Evolutionary conservation across 2,329 filamentous ascomycete species (phyloP).

Genomic region (Trichoderma breve): DNA sequence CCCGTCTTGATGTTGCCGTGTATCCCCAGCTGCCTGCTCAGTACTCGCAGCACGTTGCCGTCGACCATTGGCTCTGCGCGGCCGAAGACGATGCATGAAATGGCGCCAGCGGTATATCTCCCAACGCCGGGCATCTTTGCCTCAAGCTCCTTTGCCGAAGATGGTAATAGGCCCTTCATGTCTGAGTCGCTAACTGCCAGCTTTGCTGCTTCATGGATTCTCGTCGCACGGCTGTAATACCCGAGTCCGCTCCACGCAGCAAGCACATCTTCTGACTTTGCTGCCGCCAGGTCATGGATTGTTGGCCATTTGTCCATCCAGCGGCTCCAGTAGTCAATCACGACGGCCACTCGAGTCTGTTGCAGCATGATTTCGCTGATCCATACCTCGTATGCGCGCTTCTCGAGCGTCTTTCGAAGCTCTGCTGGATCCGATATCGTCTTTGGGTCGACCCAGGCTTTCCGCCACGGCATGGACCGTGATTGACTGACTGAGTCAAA

Average conservation of each 20-base stretch:
- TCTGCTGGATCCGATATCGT: constrained; percentile 29
- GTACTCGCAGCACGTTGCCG: constrained; percentile 60
- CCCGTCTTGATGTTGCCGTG: constrained; percentile 57
- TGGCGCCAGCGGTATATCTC: constrained; percentile 61
- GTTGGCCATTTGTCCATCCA: constrained; percentile 63
- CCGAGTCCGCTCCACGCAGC: constrained; percentile 60
- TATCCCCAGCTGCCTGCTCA: constrained; percentile 59
- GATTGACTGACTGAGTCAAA: constrained; percentile 47
- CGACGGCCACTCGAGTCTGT: constrained; percentile 61
- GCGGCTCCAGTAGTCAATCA: constrained; percentile 61
- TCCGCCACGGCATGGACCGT: constrained; percentile 60
- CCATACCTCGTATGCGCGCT: constrained; percentile 63
- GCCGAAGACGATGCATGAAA: constrained; percentile 62
- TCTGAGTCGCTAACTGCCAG: constrained; percentile 44
- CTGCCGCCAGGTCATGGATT: constrained; percentile 53
- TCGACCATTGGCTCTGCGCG: constrained; percentile 60
- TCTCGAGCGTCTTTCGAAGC: constrained; percentile 46
- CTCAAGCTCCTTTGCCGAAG: constrained; percentile 44
- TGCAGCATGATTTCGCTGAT: constrained; percentile 68
- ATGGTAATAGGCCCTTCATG: constrained; percentile 50
- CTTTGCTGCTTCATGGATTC: constrained; percentile 57
- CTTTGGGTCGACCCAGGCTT: constrained; percentile 52
- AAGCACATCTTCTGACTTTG: constrained; percentile 55
- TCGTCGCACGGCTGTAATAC: constrained; percentile 62
- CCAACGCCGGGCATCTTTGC: constrained; percentile 58